Evolutionary conservation across 306 rosid species (phyloP).

Genomic region (Cucurbita maxima): DNA sequence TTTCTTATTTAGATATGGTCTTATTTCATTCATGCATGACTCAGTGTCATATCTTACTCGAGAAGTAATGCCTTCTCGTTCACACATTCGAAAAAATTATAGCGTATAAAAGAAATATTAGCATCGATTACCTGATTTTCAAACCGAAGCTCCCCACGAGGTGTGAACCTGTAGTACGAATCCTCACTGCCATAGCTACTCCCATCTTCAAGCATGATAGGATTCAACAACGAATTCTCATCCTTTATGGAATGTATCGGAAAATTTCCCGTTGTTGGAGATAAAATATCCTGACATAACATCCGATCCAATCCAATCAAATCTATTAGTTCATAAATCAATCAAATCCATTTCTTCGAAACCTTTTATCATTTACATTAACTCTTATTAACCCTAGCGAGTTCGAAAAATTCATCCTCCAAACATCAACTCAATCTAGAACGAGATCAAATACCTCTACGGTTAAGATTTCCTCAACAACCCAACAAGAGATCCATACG

Average conservation of each 20-base stretch:
- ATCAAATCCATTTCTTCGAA: no score
- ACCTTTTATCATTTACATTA: not conserved
- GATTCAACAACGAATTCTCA: slow-evolving; percentile 17
- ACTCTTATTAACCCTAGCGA: not conserved
- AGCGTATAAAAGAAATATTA: not conserved
- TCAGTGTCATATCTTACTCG: no score
- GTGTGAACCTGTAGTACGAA: slow-evolving; percentile 20
- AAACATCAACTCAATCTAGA: not conserved
- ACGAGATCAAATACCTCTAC: not conserved
- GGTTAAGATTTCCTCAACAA: not conserved
- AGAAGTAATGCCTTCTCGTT: no score
- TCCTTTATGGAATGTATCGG: slow-evolving; percentile 17
- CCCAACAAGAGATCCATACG: not conserved
- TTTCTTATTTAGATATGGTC: no score
- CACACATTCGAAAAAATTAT: no score
- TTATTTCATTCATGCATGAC: no score
- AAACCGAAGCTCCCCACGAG: slow-evolving; percentile 12
- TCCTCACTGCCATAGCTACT: slow-evolving; percentile 9
- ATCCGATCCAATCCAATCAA: not conserved
- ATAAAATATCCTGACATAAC: slow-evolving; percentile 42
- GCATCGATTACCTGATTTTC: slow-evolving; percentile 34
- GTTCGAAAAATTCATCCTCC: not conserved
- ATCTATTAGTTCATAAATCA: no score
- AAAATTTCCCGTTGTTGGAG: slow-evolving; percentile 78
- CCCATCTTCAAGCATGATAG: slow-evolving; percentile 14